These are phyloP conservation scores for Avena insularis DNA, from an alignment of 176 grass and related monocot species.

Conservation along the genomic window DNA sequence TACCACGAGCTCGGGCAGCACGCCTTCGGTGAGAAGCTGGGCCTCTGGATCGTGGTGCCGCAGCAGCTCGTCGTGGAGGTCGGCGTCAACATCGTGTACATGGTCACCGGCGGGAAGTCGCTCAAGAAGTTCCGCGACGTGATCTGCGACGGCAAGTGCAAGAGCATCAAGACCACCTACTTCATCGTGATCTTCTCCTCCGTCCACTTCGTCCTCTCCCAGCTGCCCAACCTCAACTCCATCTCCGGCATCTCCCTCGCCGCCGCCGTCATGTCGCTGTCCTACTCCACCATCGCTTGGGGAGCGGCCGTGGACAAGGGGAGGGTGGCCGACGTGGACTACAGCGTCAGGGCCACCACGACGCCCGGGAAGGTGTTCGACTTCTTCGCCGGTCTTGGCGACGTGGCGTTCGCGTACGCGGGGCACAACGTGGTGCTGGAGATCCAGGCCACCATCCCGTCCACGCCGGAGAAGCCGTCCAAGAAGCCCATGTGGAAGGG, in stretches of 20 bases:
- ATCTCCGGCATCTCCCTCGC: conserved; percentile 90
- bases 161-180: conserved; percentile 72
- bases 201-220: conserved; percentile 81
- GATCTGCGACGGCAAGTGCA: conserved; percentile 65
- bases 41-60: conserved; percentile 84
- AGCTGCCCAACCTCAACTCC: conserved; percentile 93
- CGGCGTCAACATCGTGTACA: conserved; percentile 95
- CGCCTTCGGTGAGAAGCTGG: conserved; percentile 82
- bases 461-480: conserved; percentile 74
- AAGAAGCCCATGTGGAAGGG: conserved; percentile 99
- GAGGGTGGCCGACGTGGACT: conserved; percentile 58
- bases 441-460: conserved; percentile 94
- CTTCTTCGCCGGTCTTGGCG: conserved; percentile 76
- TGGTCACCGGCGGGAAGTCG: conserved; percentile 92
- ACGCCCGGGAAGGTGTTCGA: conserved; percentile 66
- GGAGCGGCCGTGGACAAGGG: conserved; percentile 78
- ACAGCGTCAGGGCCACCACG: conserved; percentile 44
- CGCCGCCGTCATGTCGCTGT: conserved; percentile 91
- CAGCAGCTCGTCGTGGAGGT: conserved; percentile 88
- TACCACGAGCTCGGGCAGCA: conserved; percentile 97
- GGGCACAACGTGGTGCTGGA: conserved; percentile 95
- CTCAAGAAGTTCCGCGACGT: conserved; percentile 89
- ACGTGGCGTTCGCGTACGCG: conserved; percentile 78
- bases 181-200: conserved; percentile 97
- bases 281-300: conserved; percentile 95